These are phyloP conservation scores for Xylaria flabelliformis DNA, from an alignment of 495 filamentous ascomycete genomes.

Conservation along the genomic window DNA sequence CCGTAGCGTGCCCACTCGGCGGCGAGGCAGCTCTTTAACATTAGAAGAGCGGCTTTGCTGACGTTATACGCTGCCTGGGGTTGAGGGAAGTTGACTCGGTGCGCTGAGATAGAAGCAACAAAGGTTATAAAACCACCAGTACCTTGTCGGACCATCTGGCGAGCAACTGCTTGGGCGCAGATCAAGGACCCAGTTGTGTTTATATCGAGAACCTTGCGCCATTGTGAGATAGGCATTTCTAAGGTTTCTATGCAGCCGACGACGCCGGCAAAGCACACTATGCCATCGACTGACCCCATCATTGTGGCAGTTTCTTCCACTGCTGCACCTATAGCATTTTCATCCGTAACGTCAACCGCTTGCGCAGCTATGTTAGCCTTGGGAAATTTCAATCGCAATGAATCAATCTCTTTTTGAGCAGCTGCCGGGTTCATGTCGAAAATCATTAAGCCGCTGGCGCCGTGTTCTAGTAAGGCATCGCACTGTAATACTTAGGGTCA, in stretches of 20 bases:
- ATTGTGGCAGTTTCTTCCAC: constrained; percentile 41
- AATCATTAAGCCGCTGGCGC: constrained; percentile 59
- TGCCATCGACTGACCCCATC: constrained; percentile 60
- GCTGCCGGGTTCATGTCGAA: constrained; percentile 60
- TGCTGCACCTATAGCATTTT: constrained; percentile 47
- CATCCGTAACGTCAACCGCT: constrained; percentile 60
- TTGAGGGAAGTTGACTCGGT: constrained; percentile 67
- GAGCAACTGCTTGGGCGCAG: constrained; percentile 66
- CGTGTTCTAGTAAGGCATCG: constrained; percentile 71
- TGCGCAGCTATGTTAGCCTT: constrained; percentile 47
- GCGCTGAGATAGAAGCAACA: constrained; percentile 67
- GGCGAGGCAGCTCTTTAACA: constrained; percentile 61
- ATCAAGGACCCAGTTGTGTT: constrained; percentile 69
- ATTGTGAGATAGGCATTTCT: constrained; percentile 57
- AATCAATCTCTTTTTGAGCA: constrained; percentile 43
- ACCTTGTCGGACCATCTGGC: constrained; percentile 51
- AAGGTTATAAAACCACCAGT: constrained; percentile 65
- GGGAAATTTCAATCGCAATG: constrained; percentile 57
- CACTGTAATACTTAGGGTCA: constrained; percentile 29
- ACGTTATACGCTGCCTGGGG: constrained; percentile 70
- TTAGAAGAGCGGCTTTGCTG: constrained; percentile 63
- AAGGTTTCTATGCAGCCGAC: constrained; percentile 61
- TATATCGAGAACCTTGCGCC: constrained; percentile 63
- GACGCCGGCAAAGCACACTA: constrained; percentile 68
- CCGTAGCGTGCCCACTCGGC: constrained; percentile 64